Evolutionary conservation across 768 basidiomycete species (phyloP).

Genomic region (Termitomyces sp.): DNA sequence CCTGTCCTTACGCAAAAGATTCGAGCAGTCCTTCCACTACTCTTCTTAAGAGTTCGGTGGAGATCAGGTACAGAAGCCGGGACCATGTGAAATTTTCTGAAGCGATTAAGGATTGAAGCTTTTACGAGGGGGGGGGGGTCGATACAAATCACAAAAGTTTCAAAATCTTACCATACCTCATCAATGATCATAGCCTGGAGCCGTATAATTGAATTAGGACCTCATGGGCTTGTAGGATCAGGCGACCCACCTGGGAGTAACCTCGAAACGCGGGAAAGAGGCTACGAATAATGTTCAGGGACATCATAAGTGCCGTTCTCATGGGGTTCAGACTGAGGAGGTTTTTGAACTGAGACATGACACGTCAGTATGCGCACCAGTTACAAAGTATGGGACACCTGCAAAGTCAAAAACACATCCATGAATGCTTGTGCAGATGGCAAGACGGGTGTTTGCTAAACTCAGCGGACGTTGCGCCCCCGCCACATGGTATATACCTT

Average conservation of each 20-base stretch:
- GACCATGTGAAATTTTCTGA: conserved; percentile 72
- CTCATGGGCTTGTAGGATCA: conserved; percentile 5
- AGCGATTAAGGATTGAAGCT: conserved; percentile 67
- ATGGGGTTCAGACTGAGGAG: conserved; percentile 56
- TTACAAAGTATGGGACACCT: conserved; percentile 13
- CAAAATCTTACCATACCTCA: conserved; percentile 48
- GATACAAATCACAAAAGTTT: conserved; percentile 11
- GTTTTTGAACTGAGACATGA: conserved; percentile 28
- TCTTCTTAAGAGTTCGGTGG: conserved; percentile 60
- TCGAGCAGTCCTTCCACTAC: conserved; percentile 63
- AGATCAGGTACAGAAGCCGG: conserved; percentile 52
- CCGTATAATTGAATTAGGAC: conserved; percentile 12
- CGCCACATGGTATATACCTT: conserved; percentile 46
- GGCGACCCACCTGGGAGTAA: conserved; percentile 61
- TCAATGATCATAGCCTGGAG: conserved; percentile 70
- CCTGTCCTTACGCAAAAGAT: conserved; percentile 61
- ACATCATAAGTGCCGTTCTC: conserved; percentile 65
- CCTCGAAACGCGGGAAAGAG: conserved; percentile 78
- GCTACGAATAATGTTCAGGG: conserved; percentile 66
- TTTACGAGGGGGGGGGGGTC: conserved; percentile 10
- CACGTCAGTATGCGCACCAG: conserved; percentile 8
- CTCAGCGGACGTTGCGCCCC: conserved; percentile 68
- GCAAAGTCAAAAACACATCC: conserved; percentile 54
- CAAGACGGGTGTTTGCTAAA: conserved; percentile 49
- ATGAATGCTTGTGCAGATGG: conserved; percentile 43